Evolutionary conservation across 768 basidiomycete genomes (phyloP).

Genomic region (Ramaria sp.): DNA sequence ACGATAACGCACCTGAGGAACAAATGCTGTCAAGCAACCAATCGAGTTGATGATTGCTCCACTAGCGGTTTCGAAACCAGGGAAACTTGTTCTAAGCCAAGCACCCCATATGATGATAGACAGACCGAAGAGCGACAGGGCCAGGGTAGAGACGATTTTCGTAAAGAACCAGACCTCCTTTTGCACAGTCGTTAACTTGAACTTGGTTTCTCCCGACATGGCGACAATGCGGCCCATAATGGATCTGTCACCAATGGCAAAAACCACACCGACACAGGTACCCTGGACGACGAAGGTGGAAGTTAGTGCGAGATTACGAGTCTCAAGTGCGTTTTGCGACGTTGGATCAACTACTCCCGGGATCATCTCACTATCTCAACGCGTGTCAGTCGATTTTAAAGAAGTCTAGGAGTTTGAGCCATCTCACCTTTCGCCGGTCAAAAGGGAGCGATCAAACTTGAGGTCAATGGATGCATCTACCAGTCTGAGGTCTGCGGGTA

Average conservation of each 20-base stretch:
- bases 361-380: constrained; percentile 14
- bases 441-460: background rate
- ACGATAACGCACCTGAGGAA: background rate
- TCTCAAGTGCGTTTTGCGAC: constrained; percentile 27
- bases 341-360: background rate
- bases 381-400: background rate
- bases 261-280: constrained; percentile 29
- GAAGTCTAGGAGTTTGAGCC: constrained; percentile 12
- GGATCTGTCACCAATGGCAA: constrained; percentile 33
- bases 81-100: constrained; percentile 13
- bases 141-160: constrained; percentile 37
- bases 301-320: constrained; percentile 26
- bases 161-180: constrained; percentile 41
- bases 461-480: background rate
- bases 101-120: constrained; percentile 27
- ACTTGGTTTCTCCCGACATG: constrained; percentile 33
- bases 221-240: constrained; percentile 43
- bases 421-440: background rate
- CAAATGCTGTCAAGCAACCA: background rate
- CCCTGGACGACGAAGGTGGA: constrained; percentile 18
- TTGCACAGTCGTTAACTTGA: constrained; percentile 29
- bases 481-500: constrained; percentile 31
- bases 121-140: constrained; percentile 28
- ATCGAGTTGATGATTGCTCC: constrained; percentile 25
- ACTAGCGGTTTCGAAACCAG: constrained; percentile 26